A percentile compares a stretch with the other conserved stretches of the same genome.
Evolutionary conservation across 768 basidiomycete species (phyloP).

Genomic region (Hericium alpestre): DNA sequence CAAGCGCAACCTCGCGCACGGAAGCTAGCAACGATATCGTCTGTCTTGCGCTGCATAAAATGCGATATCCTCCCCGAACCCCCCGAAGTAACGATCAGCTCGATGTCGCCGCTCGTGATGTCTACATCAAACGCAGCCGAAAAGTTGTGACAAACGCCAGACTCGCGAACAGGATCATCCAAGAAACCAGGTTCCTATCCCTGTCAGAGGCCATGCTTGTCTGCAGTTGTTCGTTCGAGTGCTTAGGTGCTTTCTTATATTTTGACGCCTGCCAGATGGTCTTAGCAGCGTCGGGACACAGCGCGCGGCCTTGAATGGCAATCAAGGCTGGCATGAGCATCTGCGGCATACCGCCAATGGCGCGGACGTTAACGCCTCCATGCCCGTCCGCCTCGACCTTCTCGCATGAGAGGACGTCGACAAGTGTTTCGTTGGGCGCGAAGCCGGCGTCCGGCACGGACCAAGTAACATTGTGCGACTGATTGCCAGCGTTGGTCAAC

Average conservation of each 20-base stretch:
- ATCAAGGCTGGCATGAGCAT: conserved; percentile 26
- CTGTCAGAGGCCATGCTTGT: neutral
- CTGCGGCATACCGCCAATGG: conserved; percentile 36
- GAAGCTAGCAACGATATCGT: too few species aligned
- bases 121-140: neutral
- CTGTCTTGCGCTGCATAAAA: too few species aligned
- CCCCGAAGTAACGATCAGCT: too few species aligned
- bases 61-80: too few species aligned
- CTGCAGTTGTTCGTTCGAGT: neutral
- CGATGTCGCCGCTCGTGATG: neutral
- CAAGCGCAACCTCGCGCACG: too few species aligned
- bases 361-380: conserved; percentile 31
- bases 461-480: conserved; percentile 26
- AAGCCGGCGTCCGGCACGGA: conserved; percentile 31
- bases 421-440: conserved; percentile 29
- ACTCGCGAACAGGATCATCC: neutral
- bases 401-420: conserved; percentile 45
- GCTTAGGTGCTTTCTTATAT: neutral
- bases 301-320: conserved; percentile 15
- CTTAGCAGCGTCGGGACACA: conserved; percentile 14
- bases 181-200: neutral
- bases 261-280: conserved; percentile 3
- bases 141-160: neutral
- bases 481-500: conserved; percentile 41
- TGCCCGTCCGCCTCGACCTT: conserved; percentile 24